These are phyloP conservation scores for Lachnellula arida DNA, from an alignment of 2,329 filamentous ascomycete species.

Conservation along the genomic window DNA sequence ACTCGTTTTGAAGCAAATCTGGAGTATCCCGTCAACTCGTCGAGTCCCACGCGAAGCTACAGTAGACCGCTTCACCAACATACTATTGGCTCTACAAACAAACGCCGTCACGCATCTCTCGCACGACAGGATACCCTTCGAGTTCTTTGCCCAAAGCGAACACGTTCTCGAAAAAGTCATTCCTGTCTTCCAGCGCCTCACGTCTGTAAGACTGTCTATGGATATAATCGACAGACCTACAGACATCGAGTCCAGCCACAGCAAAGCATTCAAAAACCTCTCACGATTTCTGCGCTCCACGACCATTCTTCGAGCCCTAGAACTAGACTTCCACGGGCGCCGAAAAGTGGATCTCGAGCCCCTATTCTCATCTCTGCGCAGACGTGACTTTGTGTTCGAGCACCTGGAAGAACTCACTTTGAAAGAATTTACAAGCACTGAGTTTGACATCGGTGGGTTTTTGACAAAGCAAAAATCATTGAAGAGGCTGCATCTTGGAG, in stretches of 20 bases:
- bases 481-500: conserved; percentile 41
- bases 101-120: conserved; percentile 14
- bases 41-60: conserved; percentile 19
- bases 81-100: conserved; percentile 15
- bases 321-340: conserved; percentile 16
- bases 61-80: conserved; percentile 19
- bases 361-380: conserved; percentile 11
- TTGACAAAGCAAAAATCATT: conserved; percentile 39
- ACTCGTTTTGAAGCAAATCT: conserved; percentile 20
- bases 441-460: conserved; percentile 41
- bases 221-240: conserved; percentile 18
- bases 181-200: conserved; percentile 15
- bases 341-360: conserved; percentile 17
- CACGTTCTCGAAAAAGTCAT: conserved; percentile 12
- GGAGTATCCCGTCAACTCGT: conserved; percentile 24
- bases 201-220: conserved; percentile 15
- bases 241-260: conserved; percentile 13
- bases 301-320: conserved; percentile 12
- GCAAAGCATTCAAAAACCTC: conserved; percentile 17
- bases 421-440: conserved; percentile 41
- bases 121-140: conserved; percentile 28
- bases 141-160: conserved; percentile 25
- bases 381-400: conserved; percentile 33
- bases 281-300: conserved; percentile 15
- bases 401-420: conserved; percentile 40